phyloP scores from a whole-genome alignment of 2,329 filamentous ascomycete species.

The Iodosphaeria phyllophila region DNA sequence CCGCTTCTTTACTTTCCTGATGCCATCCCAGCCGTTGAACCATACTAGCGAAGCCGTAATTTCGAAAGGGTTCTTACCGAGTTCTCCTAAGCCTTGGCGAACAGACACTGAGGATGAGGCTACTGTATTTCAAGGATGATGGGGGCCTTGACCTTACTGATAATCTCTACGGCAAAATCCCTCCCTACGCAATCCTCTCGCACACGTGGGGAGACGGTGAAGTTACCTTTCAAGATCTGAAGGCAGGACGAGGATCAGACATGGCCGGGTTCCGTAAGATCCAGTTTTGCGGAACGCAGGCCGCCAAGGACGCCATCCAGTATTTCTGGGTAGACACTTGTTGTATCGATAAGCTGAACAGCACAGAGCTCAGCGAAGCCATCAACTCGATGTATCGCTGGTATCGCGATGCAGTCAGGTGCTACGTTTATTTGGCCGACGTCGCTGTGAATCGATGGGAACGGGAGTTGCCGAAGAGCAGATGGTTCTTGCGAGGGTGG shows the following conservation, averaged over 20 bases:
- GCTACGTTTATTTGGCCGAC: conserved; percentile 1
- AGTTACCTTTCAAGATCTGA: not conserved
- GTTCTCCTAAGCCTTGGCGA: too few relatives aligned
- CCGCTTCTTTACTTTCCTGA: too few relatives aligned
- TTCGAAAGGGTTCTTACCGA: too few relatives aligned
- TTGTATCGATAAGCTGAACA: conserved; percentile 1
- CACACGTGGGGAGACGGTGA: not conserved
- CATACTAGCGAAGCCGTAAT: too few relatives aligned
- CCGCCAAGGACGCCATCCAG: not conserved
- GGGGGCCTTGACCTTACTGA: too few relatives aligned
- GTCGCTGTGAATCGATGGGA: not conserved
- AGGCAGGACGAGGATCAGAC: too few relatives aligned
- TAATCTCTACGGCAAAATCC: too few relatives aligned
- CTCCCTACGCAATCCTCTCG: conserved; percentile 1
- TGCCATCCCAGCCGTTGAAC: too few relatives aligned
- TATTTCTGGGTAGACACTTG: conserved; percentile 2
- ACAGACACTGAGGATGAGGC: too few relatives aligned
- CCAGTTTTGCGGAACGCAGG: conserved; percentile 1
- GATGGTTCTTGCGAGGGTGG: conserved; percentile 1
- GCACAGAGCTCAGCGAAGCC: not conserved
- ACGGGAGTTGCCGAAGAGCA: not conserved
- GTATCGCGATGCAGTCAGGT: conserved; percentile 1
- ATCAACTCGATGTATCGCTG: conserved; percentile 2
- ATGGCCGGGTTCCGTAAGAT: conserved; percentile 1
- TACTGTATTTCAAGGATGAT: too few relatives aligned